Evolutionary conservation across 2,329 filamentous ascomycete species (phyloP), one percentile per base, ranked within the genome.

Genomic region (Clarireedia hainanense): DNA sequence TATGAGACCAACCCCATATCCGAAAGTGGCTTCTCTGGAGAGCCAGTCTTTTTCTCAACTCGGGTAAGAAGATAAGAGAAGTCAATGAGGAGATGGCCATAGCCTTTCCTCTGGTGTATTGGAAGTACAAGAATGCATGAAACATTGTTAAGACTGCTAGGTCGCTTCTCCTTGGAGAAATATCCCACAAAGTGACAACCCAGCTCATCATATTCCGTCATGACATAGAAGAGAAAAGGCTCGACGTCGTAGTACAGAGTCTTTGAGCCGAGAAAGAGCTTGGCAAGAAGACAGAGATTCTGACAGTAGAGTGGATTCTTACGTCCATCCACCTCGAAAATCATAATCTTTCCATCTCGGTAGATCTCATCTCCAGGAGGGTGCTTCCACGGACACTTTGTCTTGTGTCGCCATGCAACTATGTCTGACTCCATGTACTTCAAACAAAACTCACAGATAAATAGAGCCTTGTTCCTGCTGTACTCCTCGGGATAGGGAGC

Each of bases 381-480:
- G 67, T 97, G 91, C 70, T 97, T 97, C 37, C 91, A 91, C 5
- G 90, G 88, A 65, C 94, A 99, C 75, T 99, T 99, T 65, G 91
- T 81, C 74, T 97, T 97, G 73, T 99, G 94, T 52, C 94, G 83
- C 90, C 92, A 97, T 14, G 94, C 92, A 27, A 99, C 94, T 66
- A 95, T 97, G 70, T 96, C 92, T 17, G 94, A 97, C 71, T 95
- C 96, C 91, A 99, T 96, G 74, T 99, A 99, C 73, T 97, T 99
- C 58, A 99, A 78, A 70, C 94, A 99, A 71, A 97, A 99, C 71
- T 99, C 95, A 77, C 94, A 99, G 61, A 99, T 97, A 72, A 96
- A 97, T n/a, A 99, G 80, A 39, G 96, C 88, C 30, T 89, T 86
- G 69, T 99, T 97, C 61, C 92, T 85, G 70, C 91, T 97, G 75